phyloP scores from a whole-genome alignment of 2,329 filamentous ascomycete genomes.

The Colletotrichum horii region DNA sequence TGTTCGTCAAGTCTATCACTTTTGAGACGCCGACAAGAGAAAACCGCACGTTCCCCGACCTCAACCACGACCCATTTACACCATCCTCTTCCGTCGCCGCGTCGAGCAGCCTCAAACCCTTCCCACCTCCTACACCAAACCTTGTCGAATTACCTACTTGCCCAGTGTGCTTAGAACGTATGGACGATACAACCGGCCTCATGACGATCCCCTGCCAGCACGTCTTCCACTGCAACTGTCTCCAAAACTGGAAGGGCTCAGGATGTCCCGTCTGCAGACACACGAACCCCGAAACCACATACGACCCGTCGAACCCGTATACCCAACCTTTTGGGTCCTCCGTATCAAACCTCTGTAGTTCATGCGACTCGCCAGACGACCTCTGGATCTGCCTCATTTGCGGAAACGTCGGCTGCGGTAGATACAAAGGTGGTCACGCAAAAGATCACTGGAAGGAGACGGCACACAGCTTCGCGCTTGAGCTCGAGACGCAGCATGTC shows the following conservation, averaged over 20 bases:
- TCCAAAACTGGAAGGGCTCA: slow-evolving; percentile 94
- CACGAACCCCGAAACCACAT: slow-evolving; percentile 59
- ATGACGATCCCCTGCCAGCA: slow-evolving; percentile 97
- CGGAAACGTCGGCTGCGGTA: slow-evolving; percentile 88
- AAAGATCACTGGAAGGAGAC: slow-evolving; percentile 93
- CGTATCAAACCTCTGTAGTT: slow-evolving; percentile 74
- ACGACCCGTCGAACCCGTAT: slow-evolving; percentile 55
- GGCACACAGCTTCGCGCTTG: slow-evolving; percentile 89
- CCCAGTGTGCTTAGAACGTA: slow-evolving; percentile 93
- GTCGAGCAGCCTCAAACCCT: slow-evolving; percentile 59
- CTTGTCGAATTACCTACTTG: slow-evolving; percentile 93
- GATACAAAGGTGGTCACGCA: slow-evolving; percentile 92
- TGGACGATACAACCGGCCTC: slow-evolving; percentile 96
- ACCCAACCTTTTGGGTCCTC: slow-evolving; percentile 62
- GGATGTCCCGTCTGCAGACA: slow-evolving; percentile 96
- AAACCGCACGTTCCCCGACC: slow-evolving; percentile 58
- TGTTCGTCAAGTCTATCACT: slow-evolving; percentile 91
- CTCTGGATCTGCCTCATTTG: slow-evolving; percentile 97
- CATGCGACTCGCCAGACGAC: slow-evolving; percentile 81
- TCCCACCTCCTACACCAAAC: slow-evolving; percentile 75
- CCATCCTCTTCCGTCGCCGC: slow-evolving; percentile 46
- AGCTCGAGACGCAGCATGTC: slow-evolving; percentile 91
- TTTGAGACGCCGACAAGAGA: slow-evolving; percentile 69
- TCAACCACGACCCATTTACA: slow-evolving; percentile 69
- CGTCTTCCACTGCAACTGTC: slow-evolving; percentile 94